Base-by-base conservation (phyloP, 202 grass and related monocot species). In the Zizania palustris region DNA sequence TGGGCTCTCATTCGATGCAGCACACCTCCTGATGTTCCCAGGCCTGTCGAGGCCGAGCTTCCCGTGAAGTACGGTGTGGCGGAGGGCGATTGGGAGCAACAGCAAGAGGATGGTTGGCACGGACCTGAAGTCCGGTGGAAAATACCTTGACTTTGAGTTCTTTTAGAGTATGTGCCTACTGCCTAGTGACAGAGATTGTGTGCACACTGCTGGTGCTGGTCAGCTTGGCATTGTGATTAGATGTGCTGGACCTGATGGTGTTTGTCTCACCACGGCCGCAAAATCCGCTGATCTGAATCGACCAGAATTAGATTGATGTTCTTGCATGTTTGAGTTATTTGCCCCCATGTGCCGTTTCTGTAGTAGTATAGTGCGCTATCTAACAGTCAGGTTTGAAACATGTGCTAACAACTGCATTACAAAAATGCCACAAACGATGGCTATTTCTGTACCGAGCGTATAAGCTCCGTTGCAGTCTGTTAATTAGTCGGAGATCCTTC, bases 1-100 rank as follows among this genome's bases (percentile, higher is more conserved):
- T 98, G 96, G 96, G 96, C 96, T 11, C 88, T 98, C 43, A 98
- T 98, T 70, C 89, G 96, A 12, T 98, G 96, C 86, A 95, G 91
- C 87, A 95, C 89, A 1, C 96, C 96, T 11, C 96, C 91, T 4
- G 91, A 98, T 44, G 85, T 98, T 28, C 96, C 96, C 2, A 88
- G 89, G 60, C 87, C 91, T 0, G 85, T 90, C 0, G 91, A 92
- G 78, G 84, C 83, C 0, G 87, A 95, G 83, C 85, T 95, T 54
- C 86, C 86, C 0, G 45, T 88, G 43, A 95, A 88, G 74, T 88
- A 84, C 0, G 89, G 82, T 7, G 82, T 73, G 82, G 55, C 82
- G 0, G 86, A 85, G 77, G n/a, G 72, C 82, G 0, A 61, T 88
- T 7, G 82, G 77, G 7, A 77, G 72, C 82, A 88, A 79, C 75